These are phyloP conservation scores for Fusarium transvaalense DNA, from an alignment of 2,329 filamentous ascomycete species.

Conservation along the genomic window DNA sequence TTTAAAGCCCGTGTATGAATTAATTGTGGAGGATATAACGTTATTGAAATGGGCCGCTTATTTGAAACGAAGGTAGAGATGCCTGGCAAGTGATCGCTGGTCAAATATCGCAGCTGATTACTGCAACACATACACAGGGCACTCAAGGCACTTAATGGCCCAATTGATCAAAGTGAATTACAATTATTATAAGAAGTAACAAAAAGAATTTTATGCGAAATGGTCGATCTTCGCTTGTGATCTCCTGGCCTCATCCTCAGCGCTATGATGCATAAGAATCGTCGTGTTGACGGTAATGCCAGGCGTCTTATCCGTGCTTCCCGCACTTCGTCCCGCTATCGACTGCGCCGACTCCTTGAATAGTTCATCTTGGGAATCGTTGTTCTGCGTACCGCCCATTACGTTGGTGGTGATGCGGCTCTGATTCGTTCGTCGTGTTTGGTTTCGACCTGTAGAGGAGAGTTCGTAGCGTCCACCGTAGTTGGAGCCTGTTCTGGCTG, in stretches of 20 bases:
- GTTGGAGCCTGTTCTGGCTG: slow-evolving; percentile 35
- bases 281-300: slow-evolving; percentile 43
- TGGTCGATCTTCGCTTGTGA: slow-evolving; percentile 13
- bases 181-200: background rate
- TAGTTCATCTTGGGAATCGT: slow-evolving; percentile 44
- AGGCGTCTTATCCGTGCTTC: slow-evolving; percentile 12
- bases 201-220: slow-evolving; percentile 11
- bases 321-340: background rate
- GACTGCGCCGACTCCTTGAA: slow-evolving; percentile 27
- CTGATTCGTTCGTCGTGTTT: slow-evolving; percentile 37
- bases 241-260: slow-evolving; percentile 8
- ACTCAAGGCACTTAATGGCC: too few relatives aligned
- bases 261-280: slow-evolving; percentile 32
- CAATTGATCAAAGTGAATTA: background rate
- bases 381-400: slow-evolving; percentile 40
- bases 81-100: too few relatives aligned
- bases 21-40: too few relatives aligned
- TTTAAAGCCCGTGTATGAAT: too few relatives aligned
- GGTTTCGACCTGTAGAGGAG: slow-evolving; percentile 33
- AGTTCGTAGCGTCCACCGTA: slow-evolving; percentile 41
- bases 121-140: too few relatives aligned
- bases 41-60: too few relatives aligned
- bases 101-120: too few relatives aligned
- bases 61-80: too few relatives aligned
- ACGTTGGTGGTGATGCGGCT: slow-evolving; percentile 44